phyloP scores from a whole-genome alignment of 2,329 filamentous ascomycete genomes.

The Botrytis sinoallii region DNA sequence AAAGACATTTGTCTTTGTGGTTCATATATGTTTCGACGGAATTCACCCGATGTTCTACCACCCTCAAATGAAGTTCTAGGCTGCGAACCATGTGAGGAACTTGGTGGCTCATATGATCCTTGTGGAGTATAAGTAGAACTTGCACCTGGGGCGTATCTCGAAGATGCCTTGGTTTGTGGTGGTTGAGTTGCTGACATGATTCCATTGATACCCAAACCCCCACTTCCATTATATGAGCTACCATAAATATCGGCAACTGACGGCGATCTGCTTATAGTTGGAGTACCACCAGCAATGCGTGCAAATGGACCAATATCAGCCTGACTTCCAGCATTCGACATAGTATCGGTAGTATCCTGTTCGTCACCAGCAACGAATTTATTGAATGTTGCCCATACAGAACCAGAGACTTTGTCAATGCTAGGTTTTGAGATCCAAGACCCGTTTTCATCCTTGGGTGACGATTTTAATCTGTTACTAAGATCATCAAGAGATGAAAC shows the following conservation, averaged over 20 bases:
- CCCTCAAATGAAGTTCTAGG: slow-evolving; percentile 43
- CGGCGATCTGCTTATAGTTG: slow-evolving; percentile 69
- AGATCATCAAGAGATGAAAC: slow-evolving; percentile 80
- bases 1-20: slow-evolving; percentile 42
- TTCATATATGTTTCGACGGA: slow-evolving; percentile 43
- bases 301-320: slow-evolving; percentile 75
- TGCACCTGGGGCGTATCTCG: slow-evolving; percentile 38
- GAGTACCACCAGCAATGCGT: slow-evolving; percentile 72
- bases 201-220: slow-evolving; percentile 33
- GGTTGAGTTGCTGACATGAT: slow-evolving; percentile 19
- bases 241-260: slow-evolving; percentile 70
- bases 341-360: slow-evolving; percentile 59
- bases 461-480: slow-evolving; percentile 75
- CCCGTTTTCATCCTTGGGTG: slow-evolving; percentile 74
- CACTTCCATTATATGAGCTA: slow-evolving; percentile 36
- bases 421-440: slow-evolving; percentile 94
- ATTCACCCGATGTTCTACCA: slow-evolving; percentile 46
- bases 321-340: slow-evolving; percentile 53
- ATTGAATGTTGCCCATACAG: slow-evolving; percentile 89
- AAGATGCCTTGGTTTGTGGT: slow-evolving; percentile 27
- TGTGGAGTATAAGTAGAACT: slow-evolving; percentile 29
- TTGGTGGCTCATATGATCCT: slow-evolving; percentile 28
- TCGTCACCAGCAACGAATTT: slow-evolving; percentile 96
- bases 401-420: slow-evolving; percentile 92
- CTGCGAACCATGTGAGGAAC: slow-evolving; percentile 35